phyloP scores from a whole-genome alignment of 2,329 filamentous ascomycete genomes.

The Penicillium aurantiogriseum region DNA sequence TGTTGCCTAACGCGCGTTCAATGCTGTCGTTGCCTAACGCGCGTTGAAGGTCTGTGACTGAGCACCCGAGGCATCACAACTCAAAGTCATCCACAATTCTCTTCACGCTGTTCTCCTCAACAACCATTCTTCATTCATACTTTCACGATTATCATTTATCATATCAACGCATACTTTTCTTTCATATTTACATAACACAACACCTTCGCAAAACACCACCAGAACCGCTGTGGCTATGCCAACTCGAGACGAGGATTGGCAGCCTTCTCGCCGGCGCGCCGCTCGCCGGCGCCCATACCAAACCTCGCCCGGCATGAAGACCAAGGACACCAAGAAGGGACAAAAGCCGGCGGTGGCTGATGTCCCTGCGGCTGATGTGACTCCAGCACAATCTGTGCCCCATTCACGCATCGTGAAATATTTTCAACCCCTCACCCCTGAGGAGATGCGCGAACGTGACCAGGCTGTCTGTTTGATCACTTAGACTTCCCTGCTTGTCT shows the following conservation, averaged over 20 bases:
- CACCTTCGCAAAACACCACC: background rate
- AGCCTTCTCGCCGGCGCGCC: background rate
- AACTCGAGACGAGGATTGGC: background rate
- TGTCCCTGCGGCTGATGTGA: background rate
- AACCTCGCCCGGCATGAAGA: background rate
- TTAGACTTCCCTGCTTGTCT: background rate
- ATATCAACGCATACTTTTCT: background rate
- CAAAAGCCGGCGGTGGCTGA: background rate
- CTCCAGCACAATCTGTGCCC: background rate
- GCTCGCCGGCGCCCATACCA: background rate
- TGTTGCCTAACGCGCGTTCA: too few species aligned
- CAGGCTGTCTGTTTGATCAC: background rate
- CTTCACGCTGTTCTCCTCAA: background rate
- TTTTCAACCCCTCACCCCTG: background rate
- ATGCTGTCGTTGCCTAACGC: too few species aligned
- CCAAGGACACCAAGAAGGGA: background rate
- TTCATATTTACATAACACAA: background rate
- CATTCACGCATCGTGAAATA: background rate
- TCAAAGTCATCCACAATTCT: background rate
- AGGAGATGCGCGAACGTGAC: background rate
- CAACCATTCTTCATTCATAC: background rate
- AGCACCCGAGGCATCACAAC: background rate
- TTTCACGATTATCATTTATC: background rate
- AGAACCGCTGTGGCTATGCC: background rate
- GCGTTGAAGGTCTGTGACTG: too few species aligned